These are phyloP conservation scores for Sclerotiophoma versabilis DNA, from an alignment of 2,329 filamentous ascomycete genomes.

Conservation along the genomic window DNA sequence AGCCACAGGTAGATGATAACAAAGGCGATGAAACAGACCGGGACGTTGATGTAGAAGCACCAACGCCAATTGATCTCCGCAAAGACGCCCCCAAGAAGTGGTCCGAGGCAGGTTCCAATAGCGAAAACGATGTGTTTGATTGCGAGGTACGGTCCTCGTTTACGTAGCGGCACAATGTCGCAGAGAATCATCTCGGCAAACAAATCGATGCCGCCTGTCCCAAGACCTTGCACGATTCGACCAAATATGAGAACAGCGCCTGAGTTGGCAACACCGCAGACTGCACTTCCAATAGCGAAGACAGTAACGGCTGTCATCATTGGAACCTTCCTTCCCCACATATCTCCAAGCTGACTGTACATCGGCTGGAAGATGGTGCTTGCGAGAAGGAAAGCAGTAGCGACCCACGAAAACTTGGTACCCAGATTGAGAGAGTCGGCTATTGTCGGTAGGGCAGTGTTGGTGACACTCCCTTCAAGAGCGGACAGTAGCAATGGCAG, in stretches of 20 bases:
- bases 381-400: slow-evolving; percentile 37
- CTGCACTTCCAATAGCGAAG: slow-evolving; percentile 61
- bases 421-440: slow-evolving; percentile 33
- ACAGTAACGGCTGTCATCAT: slow-evolving; percentile 51
- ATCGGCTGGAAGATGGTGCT: slow-evolving; percentile 58
- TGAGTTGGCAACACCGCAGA: slow-evolving; percentile 58
- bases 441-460: slow-evolving; percentile 54
- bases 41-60: slow-evolving; percentile 54
- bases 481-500: slow-evolving; percentile 43
- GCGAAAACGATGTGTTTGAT: slow-evolving; percentile 39
- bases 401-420: slow-evolving; percentile 36
- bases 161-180: slow-evolving; percentile 58
- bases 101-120: slow-evolving; percentile 37
- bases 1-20: slow-evolving; percentile 44
- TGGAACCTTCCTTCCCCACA: slow-evolving; percentile 60
- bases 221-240: slow-evolving; percentile 63
- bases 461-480: slow-evolving; percentile 50
- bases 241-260: slow-evolving; percentile 61
- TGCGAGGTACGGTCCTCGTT: slow-evolving; percentile 53
- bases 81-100: slow-evolving; percentile 43
- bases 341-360: slow-evolving; percentile 59
- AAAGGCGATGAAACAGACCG: slow-evolving; percentile 39
- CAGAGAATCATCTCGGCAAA: slow-evolving; percentile 59
- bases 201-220: slow-evolving; percentile 55
- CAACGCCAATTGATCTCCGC: slow-evolving; percentile 53